phyloP scores from a whole-genome alignment of 192 early-diverging fungal species.

The Backusella westeae region DNA sequence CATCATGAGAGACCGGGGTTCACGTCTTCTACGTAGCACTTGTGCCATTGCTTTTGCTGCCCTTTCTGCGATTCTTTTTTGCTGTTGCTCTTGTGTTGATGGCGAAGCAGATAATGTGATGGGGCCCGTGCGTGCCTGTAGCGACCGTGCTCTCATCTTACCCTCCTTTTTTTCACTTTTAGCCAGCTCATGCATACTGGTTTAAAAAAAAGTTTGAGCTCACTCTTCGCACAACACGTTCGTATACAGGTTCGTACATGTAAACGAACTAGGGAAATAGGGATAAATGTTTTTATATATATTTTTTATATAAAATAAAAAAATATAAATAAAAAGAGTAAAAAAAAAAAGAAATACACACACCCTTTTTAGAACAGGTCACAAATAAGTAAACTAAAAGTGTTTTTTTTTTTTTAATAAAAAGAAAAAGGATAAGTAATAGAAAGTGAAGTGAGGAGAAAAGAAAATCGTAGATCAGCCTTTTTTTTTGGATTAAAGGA shows the following conservation, averaged over 20 bases:
- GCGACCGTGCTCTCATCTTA: slow-evolving; percentile 11
- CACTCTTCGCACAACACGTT: slow-evolving; percentile 6
- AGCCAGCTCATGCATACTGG: slow-evolving; percentile 17
- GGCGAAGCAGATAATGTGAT: slow-evolving; percentile 9
- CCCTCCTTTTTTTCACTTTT: slow-evolving; percentile 21
- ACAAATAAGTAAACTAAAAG: slow-evolving; percentile 11
- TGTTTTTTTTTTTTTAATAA: not conserved
- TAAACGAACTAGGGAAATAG: slow-evolving; percentile 3
- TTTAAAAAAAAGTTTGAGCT: slow-evolving; percentile 8
- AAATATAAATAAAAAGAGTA: slow-evolving; percentile 13
- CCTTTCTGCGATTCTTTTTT: slow-evolving; percentile 14
- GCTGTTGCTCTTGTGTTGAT: slow-evolving; percentile 5
- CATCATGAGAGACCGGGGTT: slow-evolving; percentile 19
- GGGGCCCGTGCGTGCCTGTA: slow-evolving; percentile 18
- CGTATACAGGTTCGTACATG: slow-evolving; percentile 7
- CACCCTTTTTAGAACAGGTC: slow-evolving; percentile 1
- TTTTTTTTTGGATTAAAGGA: not conserved
- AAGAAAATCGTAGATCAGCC: not conserved
- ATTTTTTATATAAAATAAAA: slow-evolving; percentile 14
- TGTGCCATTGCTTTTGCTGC: slow-evolving; percentile 18
- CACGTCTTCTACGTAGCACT: slow-evolving; percentile 21
- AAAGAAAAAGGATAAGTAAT: not conserved
- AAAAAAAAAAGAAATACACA: slow-evolving; percentile 13
- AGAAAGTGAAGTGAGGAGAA: not conserved
- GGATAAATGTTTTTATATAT: slow-evolving; percentile 4